Evolutionary conservation across 2,329 filamentous ascomycete genomes (phyloP).

Genomic region (Didymella lethalis): DNA sequence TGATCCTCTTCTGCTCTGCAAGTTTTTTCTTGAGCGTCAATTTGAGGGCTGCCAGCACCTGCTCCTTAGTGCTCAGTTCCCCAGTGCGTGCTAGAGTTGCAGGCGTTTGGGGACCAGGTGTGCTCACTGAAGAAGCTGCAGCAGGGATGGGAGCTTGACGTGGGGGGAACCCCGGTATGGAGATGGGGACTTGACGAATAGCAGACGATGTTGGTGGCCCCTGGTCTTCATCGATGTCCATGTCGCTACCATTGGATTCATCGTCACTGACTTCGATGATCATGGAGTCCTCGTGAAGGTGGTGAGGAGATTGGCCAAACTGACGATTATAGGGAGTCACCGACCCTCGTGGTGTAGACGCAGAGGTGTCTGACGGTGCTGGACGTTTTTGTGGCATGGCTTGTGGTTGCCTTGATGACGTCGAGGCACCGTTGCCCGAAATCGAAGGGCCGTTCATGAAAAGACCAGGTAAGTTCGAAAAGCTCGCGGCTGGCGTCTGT

Average conservation of each 20-base stretch:
- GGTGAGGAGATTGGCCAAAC: conserved; percentile 63
- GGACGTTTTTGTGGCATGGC: conserved; percentile 61
- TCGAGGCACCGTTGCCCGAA: conserved; percentile 13
- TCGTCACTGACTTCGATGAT: conserved; percentile 88
- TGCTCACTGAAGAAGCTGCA: conserved; percentile 38
- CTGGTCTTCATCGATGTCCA: conserved; percentile 68
- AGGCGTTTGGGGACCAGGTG: conserved; percentile 49
- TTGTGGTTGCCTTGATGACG: conserved; percentile 17
- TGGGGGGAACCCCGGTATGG: conserved; percentile 37
- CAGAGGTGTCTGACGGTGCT: conserved; percentile 74
- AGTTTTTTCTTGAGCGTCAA: conserved; percentile 40
- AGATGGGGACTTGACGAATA: conserved; percentile 24
- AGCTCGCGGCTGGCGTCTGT: conserved; percentile 25
- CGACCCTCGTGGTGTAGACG: conserved; percentile 45
- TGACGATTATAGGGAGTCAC: conserved; percentile 63
- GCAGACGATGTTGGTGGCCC: conserved; percentile 42
- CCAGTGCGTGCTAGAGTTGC: conserved; percentile 50
- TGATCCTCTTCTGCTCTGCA: conserved; percentile 34
- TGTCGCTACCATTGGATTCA: conserved; percentile 67
- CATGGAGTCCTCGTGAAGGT: conserved; percentile 65
- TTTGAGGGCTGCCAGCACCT: conserved; percentile 58
- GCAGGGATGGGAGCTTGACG: conserved; percentile 35
- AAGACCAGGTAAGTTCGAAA: conserved; percentile 61
- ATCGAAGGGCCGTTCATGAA: conserved; percentile 54
- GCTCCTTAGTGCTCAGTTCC: conserved; percentile 57